phyloP scores from a whole-genome alignment of 1,139 yeast species.

The Yamadazyma dendronema region DNA sequence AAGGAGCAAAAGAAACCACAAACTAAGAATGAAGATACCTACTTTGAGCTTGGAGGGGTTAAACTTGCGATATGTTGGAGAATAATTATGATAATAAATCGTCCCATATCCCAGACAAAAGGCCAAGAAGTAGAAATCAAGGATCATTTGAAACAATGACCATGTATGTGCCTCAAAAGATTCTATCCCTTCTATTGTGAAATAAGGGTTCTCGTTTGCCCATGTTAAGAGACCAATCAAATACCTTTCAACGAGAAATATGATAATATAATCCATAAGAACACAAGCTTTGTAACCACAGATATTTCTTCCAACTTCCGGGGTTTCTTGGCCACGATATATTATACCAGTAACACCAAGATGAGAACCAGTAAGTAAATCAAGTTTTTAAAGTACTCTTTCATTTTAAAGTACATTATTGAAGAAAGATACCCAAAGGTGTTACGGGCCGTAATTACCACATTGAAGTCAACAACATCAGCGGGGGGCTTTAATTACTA shows the following conservation, averaged over 20 bases:
- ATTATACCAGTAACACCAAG: not conserved
- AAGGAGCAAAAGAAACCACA: not conserved
- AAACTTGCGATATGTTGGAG: not conserved
- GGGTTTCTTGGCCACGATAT: not conserved
- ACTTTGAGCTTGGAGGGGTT: not conserved
- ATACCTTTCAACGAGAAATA: not conserved
- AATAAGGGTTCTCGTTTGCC: not conserved
- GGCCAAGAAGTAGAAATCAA: not conserved
- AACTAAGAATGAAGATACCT: not conserved
- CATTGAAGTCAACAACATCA: not conserved
- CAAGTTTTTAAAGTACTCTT: not conserved
- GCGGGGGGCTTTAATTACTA: not conserved
- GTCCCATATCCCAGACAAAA: constrained; percentile 4
- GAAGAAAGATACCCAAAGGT: not conserved
- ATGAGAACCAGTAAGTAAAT: no score
- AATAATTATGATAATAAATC: not conserved
- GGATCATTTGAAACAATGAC: not conserved
- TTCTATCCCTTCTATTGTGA: no score
- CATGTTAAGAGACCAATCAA: not conserved
- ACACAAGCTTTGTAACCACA: not conserved
- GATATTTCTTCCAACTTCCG: not conserved
- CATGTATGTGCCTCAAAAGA: no score
- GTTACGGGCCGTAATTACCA: not conserved
- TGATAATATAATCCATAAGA: not conserved
- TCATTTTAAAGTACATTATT: not conserved